Conservation (phyloP, 2,329 filamentous ascomycete genomes). For the Fusarium sororula region DNA sequence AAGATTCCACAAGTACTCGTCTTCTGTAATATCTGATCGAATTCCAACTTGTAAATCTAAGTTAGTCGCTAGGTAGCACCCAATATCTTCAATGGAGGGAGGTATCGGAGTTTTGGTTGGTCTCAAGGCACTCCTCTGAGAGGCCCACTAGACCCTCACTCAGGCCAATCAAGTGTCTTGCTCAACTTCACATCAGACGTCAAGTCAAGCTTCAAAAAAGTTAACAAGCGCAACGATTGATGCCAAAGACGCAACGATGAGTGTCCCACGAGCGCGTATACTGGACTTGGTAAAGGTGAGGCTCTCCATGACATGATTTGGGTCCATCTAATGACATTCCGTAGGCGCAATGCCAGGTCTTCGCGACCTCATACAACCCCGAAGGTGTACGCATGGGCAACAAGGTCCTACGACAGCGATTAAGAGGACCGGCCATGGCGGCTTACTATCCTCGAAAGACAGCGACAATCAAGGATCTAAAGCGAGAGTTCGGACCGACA, state of each 20-base stretch:
- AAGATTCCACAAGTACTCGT: neutral
- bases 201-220: slow-evolving; percentile 44
- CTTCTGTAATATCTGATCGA: neutral
- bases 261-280: slow-evolving; percentile 68
- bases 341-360: slow-evolving; percentile 90
- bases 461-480: slow-evolving; percentile 77
- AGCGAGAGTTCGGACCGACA: slow-evolving; percentile 72
- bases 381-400: slow-evolving; percentile 83
- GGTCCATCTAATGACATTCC: slow-evolving; percentile 33
- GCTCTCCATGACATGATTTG: neutral
- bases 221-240: slow-evolving; percentile 32
- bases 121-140: neutral
- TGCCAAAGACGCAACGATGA: slow-evolving; percentile 60
- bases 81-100: neutral
- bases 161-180: slow-evolving; percentile 34
- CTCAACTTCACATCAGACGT: slow-evolving; percentile 35
- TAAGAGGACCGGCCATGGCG: slow-evolving; percentile 83
- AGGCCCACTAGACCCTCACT: neutral
- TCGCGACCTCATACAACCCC: slow-evolving; percentile 91
- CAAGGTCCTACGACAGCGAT: slow-evolving; percentile 88
- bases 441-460: slow-evolving; percentile 88
- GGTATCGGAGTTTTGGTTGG: neutral
- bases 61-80: no score
- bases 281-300: slow-evolving; percentile 82
- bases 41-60: neutral